These are phyloP conservation scores for Fusarium sp. DNA, from an alignment of 2,329 filamentous ascomycete species.

Conservation along the genomic window DNA sequence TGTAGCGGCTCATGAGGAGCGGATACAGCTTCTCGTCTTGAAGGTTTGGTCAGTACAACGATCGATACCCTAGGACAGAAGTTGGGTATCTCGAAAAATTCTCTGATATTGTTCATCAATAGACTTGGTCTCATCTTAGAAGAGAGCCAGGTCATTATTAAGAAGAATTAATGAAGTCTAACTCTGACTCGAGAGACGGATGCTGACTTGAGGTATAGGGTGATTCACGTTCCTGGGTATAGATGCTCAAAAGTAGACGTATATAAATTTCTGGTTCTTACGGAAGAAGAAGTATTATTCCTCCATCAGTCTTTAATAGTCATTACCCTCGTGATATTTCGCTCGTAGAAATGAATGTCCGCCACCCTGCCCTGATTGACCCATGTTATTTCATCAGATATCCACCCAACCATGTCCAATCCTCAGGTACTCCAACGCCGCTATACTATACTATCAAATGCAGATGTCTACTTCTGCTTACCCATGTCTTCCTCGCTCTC, in stretches of 20 bases:
- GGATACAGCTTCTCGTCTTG: not conserved
- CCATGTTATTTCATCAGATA: conserved; percentile 1
- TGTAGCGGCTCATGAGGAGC: not conserved
- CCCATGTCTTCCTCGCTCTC: conserved; percentile 57
- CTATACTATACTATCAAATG: conserved; percentile 5
- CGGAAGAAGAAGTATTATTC: conserved; percentile 22
- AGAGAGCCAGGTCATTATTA: not conserved
- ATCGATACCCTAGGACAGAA: not conserved
- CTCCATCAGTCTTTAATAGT: conserved; percentile 10
- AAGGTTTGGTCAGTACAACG: not conserved
- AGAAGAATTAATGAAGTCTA: not conserved
- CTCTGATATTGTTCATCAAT: not conserved
- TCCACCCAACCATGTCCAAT: not conserved
- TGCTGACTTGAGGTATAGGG: not conserved
- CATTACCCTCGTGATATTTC: conserved; percentile 13
- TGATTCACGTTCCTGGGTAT: conserved; percentile 4
- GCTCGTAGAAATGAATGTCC: conserved; percentile 34
- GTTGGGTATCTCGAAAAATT: not conserved
- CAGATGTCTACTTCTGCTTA: conserved; percentile 26
- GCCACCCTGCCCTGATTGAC: not conserved
- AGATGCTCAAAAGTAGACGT: conserved; percentile 27
- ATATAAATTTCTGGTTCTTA: conserved; percentile 27
- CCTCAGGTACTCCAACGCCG: conserved; percentile 34
- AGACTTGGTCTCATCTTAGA: not conserved
- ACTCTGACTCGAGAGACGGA: not conserved